Conservation (phyloP, 352 stramenopile species). For the Phytophthora pisi region DNA sequence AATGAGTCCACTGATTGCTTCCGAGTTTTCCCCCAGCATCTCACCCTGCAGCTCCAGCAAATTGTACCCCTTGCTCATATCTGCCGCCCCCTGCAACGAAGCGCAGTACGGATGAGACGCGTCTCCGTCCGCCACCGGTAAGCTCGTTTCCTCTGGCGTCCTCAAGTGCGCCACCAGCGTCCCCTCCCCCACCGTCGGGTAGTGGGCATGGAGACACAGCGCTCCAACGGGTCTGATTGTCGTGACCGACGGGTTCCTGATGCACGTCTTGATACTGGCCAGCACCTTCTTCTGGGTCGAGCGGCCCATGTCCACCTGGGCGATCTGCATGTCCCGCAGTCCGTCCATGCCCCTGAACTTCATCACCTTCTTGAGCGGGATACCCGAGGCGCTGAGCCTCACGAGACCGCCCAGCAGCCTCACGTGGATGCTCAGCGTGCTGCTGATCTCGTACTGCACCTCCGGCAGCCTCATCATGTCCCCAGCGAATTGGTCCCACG, state of each 20-base stretch:
- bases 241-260: slow-evolving; percentile 82
- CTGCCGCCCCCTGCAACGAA: slow-evolving; percentile 21
- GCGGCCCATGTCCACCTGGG: slow-evolving; percentile 58
- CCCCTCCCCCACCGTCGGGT: slow-evolving; percentile 37
- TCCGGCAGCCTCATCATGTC: slow-evolving; percentile 61
- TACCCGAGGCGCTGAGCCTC: slow-evolving; percentile 45
- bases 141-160: slow-evolving; percentile 40
- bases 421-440: slow-evolving; percentile 57
- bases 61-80: slow-evolving; percentile 68
- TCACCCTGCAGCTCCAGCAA: slow-evolving; percentile 67
- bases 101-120: slow-evolving; percentile 67
- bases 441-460: slow-evolving; percentile 59
- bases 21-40: slow-evolving; percentile 66
- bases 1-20: slow-evolving; percentile 77
- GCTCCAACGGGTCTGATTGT: slow-evolving; percentile 68
- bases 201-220: slow-evolving; percentile 70
- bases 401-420: slow-evolving; percentile 57
- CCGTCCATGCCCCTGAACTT: slow-evolving; percentile 66
- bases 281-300: slow-evolving; percentile 69
- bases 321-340: slow-evolving; percentile 69
- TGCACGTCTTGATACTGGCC: slow-evolving; percentile 75
- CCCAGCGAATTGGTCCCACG: slow-evolving; percentile 68
- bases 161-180: slow-evolving; percentile 67
- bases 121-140: slow-evolving; percentile 51
- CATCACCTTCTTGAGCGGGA: slow-evolving; percentile 65